A percentile compares a stretch with the other conserved stretches of the same genome.
phyloP scores from a whole-genome alignment of 805 yeast species.

The Ogataea methylovora region DNA sequence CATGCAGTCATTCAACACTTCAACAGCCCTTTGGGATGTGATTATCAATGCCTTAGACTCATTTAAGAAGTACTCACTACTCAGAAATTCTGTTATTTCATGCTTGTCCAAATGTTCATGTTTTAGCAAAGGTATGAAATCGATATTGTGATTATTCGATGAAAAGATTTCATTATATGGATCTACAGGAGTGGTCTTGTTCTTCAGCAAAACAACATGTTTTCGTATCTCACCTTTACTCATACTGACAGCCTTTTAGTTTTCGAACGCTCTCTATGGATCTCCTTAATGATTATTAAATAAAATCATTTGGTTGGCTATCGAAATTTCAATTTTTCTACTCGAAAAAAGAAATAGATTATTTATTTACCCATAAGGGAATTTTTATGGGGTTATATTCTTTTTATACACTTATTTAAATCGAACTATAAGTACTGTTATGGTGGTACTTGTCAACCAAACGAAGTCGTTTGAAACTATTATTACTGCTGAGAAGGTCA shows the following conservation, averaged over 20 bases:
- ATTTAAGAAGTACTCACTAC: constrained; percentile 31
- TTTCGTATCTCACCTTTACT: constrained; percentile 1
- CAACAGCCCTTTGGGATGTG: constrained; percentile 90
- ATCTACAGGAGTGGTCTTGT: constrained; percentile 61
- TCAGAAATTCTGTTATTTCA: constrained; percentile 36
- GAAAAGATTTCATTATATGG: constrained; percentile 46
- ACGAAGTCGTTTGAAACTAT: constrained; percentile 10
- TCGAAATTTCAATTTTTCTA: no score
- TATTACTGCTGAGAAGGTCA: constrained; percentile 1
- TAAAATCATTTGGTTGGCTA: no score
- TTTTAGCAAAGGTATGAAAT: constrained; percentile 66
- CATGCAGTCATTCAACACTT: constrained; percentile 50
- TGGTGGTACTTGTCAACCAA: constrained; percentile 10
- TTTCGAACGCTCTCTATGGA: no score
- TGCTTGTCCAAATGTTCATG: constrained; percentile 51
- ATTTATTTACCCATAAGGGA: no score
- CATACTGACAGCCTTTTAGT: no score
- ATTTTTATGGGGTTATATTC: no score
- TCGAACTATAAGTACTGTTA: no score
- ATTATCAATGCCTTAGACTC: constrained; percentile 52
- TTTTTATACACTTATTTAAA: no score
- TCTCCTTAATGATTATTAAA: no score
- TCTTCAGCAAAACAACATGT: constrained; percentile 55
- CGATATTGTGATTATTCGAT: constrained; percentile 30
- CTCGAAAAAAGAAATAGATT: no score